Conservation (phyloP, 176 grass and related monocot species). For the Aegilops tauschii region DNA sequence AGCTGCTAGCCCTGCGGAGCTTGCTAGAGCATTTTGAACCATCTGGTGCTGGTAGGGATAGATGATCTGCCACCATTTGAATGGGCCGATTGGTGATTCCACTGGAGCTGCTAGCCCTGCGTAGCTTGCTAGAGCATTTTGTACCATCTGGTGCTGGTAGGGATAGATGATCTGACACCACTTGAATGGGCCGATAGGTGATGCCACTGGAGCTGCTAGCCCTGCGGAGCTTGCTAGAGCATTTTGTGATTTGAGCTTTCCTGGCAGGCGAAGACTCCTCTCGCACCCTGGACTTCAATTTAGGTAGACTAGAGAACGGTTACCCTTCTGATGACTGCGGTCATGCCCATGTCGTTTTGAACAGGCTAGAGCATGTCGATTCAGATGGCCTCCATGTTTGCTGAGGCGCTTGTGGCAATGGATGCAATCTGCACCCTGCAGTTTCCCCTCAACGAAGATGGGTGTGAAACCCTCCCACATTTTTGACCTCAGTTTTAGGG, state of each 20-base stretch:
- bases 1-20: slow-evolving; percentile 16
- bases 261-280: slow-evolving; percentile 36
- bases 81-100: slow-evolving; percentile 20
- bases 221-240: slow-evolving; percentile 23
- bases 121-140: slow-evolving; percentile 32
- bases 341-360: slow-evolving; percentile 10
- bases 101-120: slow-evolving; percentile 25
- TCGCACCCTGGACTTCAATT: slow-evolving; percentile 22
- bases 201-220: slow-evolving; percentile 25
- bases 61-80: slow-evolving; percentile 21
- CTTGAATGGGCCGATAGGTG: slow-evolving; percentile 31
- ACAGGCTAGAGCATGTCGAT: slow-evolving; percentile 43
- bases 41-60: slow-evolving; percentile 17
- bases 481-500: slow-evolving; percentile 33
- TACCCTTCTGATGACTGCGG: slow-evolving; percentile 19
- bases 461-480: slow-evolving; percentile 41
- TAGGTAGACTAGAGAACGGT: slow-evolving; percentile 8
- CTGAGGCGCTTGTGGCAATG: slow-evolving; percentile 43
- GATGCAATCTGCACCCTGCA: slow-evolving; percentile 39
- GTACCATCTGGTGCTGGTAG: slow-evolving; percentile 10
- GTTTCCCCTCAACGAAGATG: slow-evolving; percentile 36
- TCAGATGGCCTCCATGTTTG: slow-evolving; percentile 46
- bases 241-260: slow-evolving; percentile 36
- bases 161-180: slow-evolving; percentile 11
- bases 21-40: slow-evolving; percentile 3